Conservation (phyloP, 257 asterid genomes). For the Solanum commersonii region DNA sequence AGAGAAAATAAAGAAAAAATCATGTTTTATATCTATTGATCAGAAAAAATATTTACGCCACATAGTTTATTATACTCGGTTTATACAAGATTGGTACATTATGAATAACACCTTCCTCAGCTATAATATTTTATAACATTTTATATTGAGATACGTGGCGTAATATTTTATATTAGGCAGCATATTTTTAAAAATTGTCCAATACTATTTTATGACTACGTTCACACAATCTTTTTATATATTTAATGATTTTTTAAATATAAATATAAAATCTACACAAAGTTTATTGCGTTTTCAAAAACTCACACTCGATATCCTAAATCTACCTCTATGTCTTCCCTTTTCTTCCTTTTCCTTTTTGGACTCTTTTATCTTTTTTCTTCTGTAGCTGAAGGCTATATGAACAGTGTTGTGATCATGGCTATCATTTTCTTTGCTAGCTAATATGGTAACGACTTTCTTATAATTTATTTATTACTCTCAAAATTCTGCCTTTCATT, state of each 20-base stretch:
- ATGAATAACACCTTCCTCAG: background rate
- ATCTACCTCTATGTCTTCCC: no score
- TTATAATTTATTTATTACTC: background rate
- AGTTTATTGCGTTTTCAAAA: background rate
- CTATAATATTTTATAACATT: no score
- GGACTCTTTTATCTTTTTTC: background rate
- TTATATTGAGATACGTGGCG: no score
- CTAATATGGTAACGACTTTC: background rate
- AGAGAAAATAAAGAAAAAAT: no score
- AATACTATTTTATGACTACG: background rate
- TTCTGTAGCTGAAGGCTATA: background rate
- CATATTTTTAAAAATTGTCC: no score
- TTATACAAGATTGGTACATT: background rate
- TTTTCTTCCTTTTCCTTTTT: background rate
- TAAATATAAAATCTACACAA: background rate
- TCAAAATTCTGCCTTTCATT: background rate
- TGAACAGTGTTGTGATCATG: background rate
- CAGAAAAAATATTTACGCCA: no score
- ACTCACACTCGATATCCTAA: background rate
- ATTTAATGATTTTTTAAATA: background rate
- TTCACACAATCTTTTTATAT: background rate
- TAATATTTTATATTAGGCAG: background rate
- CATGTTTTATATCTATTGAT: no score
- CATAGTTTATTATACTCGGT: no score
- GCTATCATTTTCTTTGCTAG: background rate